Percentiles rank a stretch among this genome's conserved stretches.
Conservation (phyloP, 148 eudicot species). For the Polygonum maritimum region DNA sequence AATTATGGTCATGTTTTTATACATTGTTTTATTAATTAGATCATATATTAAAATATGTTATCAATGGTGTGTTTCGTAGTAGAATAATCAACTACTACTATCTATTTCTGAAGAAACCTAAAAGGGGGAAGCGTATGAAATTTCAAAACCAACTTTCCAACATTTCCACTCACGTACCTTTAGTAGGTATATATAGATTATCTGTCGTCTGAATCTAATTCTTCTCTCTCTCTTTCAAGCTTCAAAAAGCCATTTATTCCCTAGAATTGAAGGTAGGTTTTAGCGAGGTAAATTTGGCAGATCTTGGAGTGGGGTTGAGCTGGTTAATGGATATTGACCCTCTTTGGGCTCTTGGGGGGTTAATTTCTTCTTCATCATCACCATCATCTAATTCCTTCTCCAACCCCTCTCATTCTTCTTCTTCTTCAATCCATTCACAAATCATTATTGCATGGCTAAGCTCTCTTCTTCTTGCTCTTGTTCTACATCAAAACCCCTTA, state of each 20-base stretch:
- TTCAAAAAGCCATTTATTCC: no score
- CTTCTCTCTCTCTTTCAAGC: not conserved
- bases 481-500: not conserved
- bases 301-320: no score
- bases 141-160: not conserved
- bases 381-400: no score
- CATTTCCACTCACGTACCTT: not conserved
- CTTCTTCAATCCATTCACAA: not conserved
- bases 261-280: no score
- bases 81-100: no score
- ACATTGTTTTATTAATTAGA: no score
- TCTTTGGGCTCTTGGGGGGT: no score
- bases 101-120: not conserved
- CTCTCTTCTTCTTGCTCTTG: not conserved
- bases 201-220: not conserved
- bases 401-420: not conserved
- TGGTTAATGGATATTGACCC: no score
- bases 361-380: not conserved
- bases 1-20: no score
- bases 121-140: not conserved
- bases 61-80: no score
- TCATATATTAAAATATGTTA: no score
- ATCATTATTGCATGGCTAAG: not conserved
- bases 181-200: not conserved
- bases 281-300: no score